Evolutionary conservation across 2,329 filamentous ascomycete genomes (phyloP).

Genomic region (Colletotrichum lini): DNA sequence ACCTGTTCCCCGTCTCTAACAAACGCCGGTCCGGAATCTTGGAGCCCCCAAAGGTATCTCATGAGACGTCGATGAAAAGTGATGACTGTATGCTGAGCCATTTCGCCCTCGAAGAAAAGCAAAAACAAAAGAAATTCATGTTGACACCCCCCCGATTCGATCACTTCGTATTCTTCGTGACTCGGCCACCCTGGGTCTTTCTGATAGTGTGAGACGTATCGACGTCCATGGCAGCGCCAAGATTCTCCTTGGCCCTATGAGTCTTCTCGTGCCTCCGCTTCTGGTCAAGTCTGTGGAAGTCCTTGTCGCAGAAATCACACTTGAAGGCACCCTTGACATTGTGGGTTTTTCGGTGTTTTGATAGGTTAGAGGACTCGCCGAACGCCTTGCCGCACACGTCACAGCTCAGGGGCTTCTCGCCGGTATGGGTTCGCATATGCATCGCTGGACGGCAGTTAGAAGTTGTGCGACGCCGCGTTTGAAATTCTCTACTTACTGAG

Average conservation of each 20-base stretch:
- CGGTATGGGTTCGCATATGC: slow-evolving; percentile 77
- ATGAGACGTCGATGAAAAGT: slow-evolving; percentile 9
- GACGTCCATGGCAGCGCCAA: slow-evolving; percentile 42
- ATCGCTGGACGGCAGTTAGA: slow-evolving; percentile 63
- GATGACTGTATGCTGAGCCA: not conserved
- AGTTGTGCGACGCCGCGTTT: slow-evolving; percentile 13
- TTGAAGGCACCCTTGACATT: slow-evolving; percentile 65
- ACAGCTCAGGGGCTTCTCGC: slow-evolving; percentile 73
- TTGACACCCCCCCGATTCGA: not conserved
- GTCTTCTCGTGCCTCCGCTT: slow-evolving; percentile 67
- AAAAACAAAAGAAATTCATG: not conserved
- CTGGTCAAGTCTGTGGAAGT: slow-evolving; percentile 74
- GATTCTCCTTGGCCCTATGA: slow-evolving; percentile 46
- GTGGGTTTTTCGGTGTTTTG: slow-evolving; percentile 76
- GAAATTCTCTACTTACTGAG: slow-evolving; percentile 64
- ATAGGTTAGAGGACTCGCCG: slow-evolving; percentile 76
- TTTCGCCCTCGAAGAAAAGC: not conserved
- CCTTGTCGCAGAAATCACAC: slow-evolving; percentile 68
- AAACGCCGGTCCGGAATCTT: slow-evolving; percentile 19
- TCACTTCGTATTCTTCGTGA: slow-evolving; percentile 16
- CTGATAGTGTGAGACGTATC: slow-evolving; percentile 8
- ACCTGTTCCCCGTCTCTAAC: slow-evolving; percentile 9
- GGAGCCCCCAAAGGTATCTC: slow-evolving; percentile 19
- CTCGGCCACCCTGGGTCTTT: slow-evolving; percentile 15
- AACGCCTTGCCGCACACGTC: slow-evolving; percentile 72